phyloP scores from a whole-genome alignment of 441 rosid genomes.

The Mallotus japonicus region DNA sequence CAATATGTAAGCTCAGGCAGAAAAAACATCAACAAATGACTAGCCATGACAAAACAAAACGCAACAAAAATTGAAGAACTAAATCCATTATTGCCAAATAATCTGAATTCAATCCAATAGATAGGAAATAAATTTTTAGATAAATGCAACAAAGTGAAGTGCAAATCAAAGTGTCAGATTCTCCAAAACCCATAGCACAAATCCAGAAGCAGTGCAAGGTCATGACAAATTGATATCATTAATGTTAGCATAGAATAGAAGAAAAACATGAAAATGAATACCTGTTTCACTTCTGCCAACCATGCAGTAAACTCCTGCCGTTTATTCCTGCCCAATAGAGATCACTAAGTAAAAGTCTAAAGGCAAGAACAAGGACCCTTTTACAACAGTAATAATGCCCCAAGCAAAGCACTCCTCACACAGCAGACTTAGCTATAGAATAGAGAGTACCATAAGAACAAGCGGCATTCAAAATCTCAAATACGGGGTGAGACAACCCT shows the following conservation, averaged over 20 bases:
- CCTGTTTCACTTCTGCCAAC: slow-evolving; percentile 91
- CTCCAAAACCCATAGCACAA: not conserved
- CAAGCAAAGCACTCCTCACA: no score
- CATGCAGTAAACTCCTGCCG: slow-evolving; percentile 99
- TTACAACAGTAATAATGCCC: not conserved
- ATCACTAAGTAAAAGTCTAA: slow-evolving; percentile 10
- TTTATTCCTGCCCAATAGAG: slow-evolving; percentile 53
- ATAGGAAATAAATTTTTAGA: no score
- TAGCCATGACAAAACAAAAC: no score
- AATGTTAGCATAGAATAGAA: not conserved
- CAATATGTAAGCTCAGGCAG: no score
- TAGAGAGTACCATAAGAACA: no score
- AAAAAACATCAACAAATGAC: no score
- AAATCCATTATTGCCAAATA: no score
- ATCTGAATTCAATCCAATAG: no score
- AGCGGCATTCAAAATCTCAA: no score
- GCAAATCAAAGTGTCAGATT: not conserved
- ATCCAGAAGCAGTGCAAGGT: not conserved
- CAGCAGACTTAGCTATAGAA: no score
- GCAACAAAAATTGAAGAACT: no score
- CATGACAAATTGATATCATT: not conserved
- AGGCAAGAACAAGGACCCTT: not conserved
- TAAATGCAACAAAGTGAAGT: no score
- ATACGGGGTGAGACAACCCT: not conserved
- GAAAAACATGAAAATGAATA: slow-evolving; percentile 18